Conservation (phyloP, 495 filamentous ascomycete genomes). For the Cladorrhinum samala region DNA sequence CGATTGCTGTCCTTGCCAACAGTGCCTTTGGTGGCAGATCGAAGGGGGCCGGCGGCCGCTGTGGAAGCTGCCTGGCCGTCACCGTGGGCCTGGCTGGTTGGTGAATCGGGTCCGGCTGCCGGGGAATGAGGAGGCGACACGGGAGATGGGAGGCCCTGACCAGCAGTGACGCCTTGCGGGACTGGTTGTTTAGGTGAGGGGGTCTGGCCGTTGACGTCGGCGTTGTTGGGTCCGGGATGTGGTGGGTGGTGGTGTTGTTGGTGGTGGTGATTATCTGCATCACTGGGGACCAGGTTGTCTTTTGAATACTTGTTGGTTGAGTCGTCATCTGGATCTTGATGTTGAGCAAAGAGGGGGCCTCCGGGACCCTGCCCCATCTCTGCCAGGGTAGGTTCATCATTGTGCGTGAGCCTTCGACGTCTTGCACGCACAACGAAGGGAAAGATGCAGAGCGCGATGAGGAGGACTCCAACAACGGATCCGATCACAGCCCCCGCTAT, state of each 20-base stretch:
- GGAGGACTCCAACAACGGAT: conserved; percentile 24
- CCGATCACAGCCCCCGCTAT: conserved; percentile 35
- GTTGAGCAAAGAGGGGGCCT: conserved; percentile 24
- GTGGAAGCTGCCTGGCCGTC: conserved; percentile 10
- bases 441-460: conserved; percentile 28
- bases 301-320: conserved; percentile 21
- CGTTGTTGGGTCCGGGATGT: conserved; percentile 2
- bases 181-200: conserved; percentile 14
- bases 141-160: conserved; percentile 27
- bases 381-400: conserved; percentile 20
- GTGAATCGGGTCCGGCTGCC: conserved; percentile 9
- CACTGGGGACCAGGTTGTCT: conserved; percentile 8
- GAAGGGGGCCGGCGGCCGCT: conserved; percentile 10
- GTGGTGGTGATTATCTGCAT: conserved; percentile 6
- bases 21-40: conserved; percentile 16
- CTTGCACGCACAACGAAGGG: conserved; percentile 30
- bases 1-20: conserved; percentile 20
- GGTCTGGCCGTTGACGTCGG: conserved; percentile 12
- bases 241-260: conserved; percentile 6
- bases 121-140: conserved; percentile 21
- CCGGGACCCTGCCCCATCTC: conserved; percentile 32
- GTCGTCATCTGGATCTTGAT: conserved; percentile 10
- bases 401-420: conserved; percentile 17
- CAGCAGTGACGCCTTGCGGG: conserved; percentile 13
- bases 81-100: conserved; percentile 3